Base-by-base conservation (phyloP, 495 filamentous ascomycete species). In the Bathelium albidoporum region DNA sequence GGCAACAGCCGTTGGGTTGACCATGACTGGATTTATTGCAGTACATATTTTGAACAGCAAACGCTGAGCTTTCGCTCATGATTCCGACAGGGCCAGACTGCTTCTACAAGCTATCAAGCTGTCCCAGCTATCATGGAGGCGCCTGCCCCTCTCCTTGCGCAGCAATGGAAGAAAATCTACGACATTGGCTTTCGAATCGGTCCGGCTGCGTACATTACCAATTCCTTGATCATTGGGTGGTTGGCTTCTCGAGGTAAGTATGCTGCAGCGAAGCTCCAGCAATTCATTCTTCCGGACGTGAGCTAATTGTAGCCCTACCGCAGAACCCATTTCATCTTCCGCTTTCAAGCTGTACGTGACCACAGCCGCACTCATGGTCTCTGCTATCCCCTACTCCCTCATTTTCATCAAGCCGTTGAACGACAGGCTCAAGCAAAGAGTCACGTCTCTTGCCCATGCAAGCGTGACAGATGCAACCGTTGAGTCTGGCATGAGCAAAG, bases 51-150 rank as follows among this genome's bases (percentile, higher is more conserved):
- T 49, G 2, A 7, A 31, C 36, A 34, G 18, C 12, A 71, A 69
- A 7, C 18, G 18, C 10, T 3, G 11, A n/a, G 10, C 60, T n/a
- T 60, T 32, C 14, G 16, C 39, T 39, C 28, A 60, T 60, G 4
- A 41, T 22, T 7, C 59, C n/a, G 11, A 1, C 36, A 61, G 44
- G 82, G 81, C 64, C 65, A 70, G 52, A 77, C 70, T 62, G 66
- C 78, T 60, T 52, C 73, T 52, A 52, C 80, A 60, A 81, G 78
- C 22, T 65, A 73, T 70, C 62, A 77, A 58, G 41, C 76, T 29
- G 66, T 82, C 11, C 84, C 84, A 3, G 73, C 76, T 55, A 66
- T 85, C 14, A 76, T 85, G 24, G 69, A 79, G 58, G 78, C 81
- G 0, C 84, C 84, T 0, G 69, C 76, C 4, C 76, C 80, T 0